A percentile compares a stretch with the other conserved stretches of the same genome.
Evolutionary conservation across 2,329 filamentous ascomycete species (phyloP).

Genomic region (Orbilia javanica): DNA sequence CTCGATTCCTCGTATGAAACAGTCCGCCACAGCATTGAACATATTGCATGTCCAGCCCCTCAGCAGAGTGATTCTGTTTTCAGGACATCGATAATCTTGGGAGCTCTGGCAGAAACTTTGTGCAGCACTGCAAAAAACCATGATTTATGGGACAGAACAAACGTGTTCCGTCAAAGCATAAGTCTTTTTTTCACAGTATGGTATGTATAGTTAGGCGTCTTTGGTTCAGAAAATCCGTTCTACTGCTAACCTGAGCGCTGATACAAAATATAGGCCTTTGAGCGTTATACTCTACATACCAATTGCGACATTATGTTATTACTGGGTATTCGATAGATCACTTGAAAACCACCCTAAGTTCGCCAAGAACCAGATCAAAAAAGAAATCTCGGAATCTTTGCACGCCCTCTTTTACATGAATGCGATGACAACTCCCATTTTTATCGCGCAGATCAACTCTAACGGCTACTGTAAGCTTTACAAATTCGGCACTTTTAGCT

Average conservation of each 20-base stretch:
- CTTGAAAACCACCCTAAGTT: constrained; percentile 6
- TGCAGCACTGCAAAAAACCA: not conserved
- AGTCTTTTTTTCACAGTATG: not conserved
- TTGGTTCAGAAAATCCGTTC: no score
- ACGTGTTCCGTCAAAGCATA: not conserved
- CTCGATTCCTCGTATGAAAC: not conserved
- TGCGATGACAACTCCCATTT: not conserved
- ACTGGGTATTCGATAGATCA: not conserved
- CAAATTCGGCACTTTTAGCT: not conserved
- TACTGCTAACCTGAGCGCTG: no score
- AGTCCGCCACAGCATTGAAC: not conserved
- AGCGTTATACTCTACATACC: not conserved
- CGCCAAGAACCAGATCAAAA: not conserved
- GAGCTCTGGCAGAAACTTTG: not conserved
- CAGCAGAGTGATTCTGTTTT: no score
- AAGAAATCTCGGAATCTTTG: constrained; percentile 7
- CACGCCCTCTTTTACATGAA: not conserved
- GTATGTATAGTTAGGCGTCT: not conserved
- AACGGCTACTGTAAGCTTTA: not conserved
- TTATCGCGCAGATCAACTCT: not conserved
- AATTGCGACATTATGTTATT: not conserved
- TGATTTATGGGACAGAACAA: not conserved
- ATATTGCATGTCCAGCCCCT: not conserved
- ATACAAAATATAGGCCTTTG: not conserved
- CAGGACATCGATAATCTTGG: not conserved